A percentile compares a stretch with the other conserved stretches of the same genome.
These are phyloP conservation scores for Pythium apleroticum DNA, from an alignment of 352 stramenopile species.

Conservation along the genomic window DNA sequence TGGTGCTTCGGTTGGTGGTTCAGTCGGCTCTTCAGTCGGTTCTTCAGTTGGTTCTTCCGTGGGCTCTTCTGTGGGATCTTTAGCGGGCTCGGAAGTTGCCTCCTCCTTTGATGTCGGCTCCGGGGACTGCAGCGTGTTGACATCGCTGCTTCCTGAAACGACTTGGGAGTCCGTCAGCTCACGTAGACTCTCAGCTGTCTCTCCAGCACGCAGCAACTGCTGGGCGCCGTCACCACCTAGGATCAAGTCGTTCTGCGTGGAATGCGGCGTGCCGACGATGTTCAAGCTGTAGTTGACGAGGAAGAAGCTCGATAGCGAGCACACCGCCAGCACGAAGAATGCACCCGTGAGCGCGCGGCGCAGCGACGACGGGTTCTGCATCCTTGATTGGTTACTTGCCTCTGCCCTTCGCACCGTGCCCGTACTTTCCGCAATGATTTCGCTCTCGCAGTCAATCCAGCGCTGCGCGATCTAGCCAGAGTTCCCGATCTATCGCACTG, in stretches of 20 bases:
- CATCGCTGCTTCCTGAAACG: not conserved
- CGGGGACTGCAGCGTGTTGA: not conserved
- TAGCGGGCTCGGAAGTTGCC: not conserved
- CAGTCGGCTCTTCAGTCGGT: not conserved
- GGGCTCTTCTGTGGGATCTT: not conserved
- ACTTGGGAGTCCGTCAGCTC: constrained; percentile 6
- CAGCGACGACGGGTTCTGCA: constrained; percentile 19
- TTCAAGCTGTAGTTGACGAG: constrained; percentile 25
- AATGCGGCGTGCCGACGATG: constrained; percentile 7
- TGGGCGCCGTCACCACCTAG: constrained; percentile 5
- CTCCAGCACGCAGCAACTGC: constrained; percentile 14
- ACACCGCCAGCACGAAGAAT: constrained; percentile 21
- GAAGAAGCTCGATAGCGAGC: constrained; percentile 28
- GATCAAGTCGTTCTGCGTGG: constrained; percentile 17
- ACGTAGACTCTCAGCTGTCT: not conserved
- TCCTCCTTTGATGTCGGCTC: not conserved
- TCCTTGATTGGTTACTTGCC: not conserved
- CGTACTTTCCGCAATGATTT: constrained; percentile 20
- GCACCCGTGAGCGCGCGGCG: constrained; percentile 14
- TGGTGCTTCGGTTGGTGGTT: constrained; percentile 4
- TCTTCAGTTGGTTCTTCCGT: constrained; percentile 2
- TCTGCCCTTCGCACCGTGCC: not conserved
- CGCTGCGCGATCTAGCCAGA: not conserved
- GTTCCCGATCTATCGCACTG: not conserved
- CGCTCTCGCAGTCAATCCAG: not conserved